Percentiles rank a stretch among this genome's conserved stretches.
phyloP scores from a whole-genome alignment of 1,284 basidiomycete species.

The Wallemia hederae region DNA sequence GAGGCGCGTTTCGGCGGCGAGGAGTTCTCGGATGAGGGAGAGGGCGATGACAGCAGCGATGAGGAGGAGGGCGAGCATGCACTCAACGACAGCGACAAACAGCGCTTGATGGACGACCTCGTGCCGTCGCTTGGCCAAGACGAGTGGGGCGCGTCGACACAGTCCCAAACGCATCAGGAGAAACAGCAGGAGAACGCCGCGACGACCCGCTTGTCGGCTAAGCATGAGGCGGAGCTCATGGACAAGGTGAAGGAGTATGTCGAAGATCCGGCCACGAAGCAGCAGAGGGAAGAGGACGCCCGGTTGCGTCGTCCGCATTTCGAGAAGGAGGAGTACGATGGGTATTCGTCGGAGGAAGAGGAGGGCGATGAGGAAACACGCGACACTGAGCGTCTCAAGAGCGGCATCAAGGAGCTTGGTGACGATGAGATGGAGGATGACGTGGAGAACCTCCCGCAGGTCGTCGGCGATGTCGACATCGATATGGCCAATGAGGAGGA shows the following conservation, averaged over 20 bases:
- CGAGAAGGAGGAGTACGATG: constrained; percentile 47
- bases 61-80: constrained; percentile 4
- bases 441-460: constrained; percentile 44
- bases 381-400: neutral
- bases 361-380: constrained; percentile 29
- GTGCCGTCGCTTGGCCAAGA: constrained; percentile 8
- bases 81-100: constrained; percentile 6
- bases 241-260: constrained; percentile 3
- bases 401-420: constrained; percentile 5
- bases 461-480: constrained; percentile 35
- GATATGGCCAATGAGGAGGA: constrained; percentile 59
- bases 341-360: constrained; percentile 47
- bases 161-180: neutral
- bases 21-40: constrained; percentile 6
- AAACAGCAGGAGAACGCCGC: neutral
- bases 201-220: constrained; percentile 18
- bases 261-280: constrained; percentile 8
- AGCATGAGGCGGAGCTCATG: constrained; percentile 3
- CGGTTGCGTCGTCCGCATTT: constrained; percentile 37
- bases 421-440: constrained; percentile 25
- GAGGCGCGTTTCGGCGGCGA: constrained; percentile 35
- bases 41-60: constrained; percentile 3
- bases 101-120: constrained; percentile 7
- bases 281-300: constrained; percentile 8
- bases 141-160: constrained; percentile 10